These are phyloP conservation scores for Nannizziopsis barbatae DNA, from an alignment of 2,329 filamentous ascomycete genomes.

Conservation along the genomic window DNA sequence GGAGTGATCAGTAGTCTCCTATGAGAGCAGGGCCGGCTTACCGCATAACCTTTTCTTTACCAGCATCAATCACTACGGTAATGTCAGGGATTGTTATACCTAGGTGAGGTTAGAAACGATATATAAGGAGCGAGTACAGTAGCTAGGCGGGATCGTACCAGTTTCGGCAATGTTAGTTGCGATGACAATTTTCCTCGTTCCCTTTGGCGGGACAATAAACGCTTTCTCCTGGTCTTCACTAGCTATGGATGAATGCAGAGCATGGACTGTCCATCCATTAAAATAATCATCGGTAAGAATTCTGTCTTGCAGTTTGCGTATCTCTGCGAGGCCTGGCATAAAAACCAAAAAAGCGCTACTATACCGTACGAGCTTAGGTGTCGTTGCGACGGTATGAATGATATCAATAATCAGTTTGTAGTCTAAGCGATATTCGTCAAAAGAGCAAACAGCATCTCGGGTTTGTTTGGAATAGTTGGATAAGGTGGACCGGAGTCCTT, in stretches of 20 bases:
- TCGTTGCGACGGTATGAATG: conserved; percentile 61
- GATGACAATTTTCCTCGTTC: conserved; percentile 82
- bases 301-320: conserved; percentile 76
- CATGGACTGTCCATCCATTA: conserved; percentile 72
- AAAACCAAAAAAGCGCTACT: conserved; percentile 93
- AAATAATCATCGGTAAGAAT: conserved; percentile 68
- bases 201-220: conserved; percentile 71
- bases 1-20: no score
- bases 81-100: conserved; percentile 92
- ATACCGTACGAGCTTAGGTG: conserved; percentile 55
- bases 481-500: conserved; percentile 52
- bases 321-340: conserved; percentile 86
- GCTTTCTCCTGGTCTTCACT: conserved; percentile 94
- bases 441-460: conserved; percentile 57
- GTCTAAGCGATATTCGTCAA: conserved; percentile 87
- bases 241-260: conserved; percentile 86
- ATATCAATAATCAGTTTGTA: conserved; percentile 75
- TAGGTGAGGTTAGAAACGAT: conserved; percentile 8
- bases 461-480: conserved; percentile 66
- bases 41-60: conserved; percentile 91
- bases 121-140: not conserved
- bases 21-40: conserved; percentile 16
- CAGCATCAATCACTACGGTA: conserved; percentile 90
- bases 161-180: conserved; percentile 98
- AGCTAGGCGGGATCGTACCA: conserved; percentile 38